Conservation (phyloP, 2,329 filamentous ascomycete genomes). For the Lecanicillium sp. region DNA sequence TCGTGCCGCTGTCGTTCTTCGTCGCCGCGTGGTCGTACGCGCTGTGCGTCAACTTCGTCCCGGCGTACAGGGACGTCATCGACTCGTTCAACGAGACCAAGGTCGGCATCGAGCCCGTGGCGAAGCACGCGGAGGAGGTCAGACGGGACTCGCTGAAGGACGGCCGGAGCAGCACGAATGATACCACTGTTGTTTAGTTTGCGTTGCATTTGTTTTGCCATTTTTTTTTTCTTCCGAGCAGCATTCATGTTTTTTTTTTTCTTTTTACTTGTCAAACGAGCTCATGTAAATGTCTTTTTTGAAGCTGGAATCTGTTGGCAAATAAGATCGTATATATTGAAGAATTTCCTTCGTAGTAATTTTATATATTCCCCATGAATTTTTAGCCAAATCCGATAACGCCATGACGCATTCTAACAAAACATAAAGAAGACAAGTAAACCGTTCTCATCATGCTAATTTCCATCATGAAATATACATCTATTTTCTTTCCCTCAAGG, state of each 20-base stretch:
- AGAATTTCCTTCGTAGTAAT: background rate
- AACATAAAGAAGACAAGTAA: background rate
- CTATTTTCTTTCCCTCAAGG: background rate
- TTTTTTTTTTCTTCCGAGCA: no score
- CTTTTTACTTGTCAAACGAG: background rate
- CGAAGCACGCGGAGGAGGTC: conserved; percentile 20
- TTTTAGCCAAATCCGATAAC: background rate
- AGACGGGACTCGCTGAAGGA: conserved; percentile 2
- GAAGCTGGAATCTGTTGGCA: background rate
- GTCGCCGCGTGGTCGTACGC: conserved; percentile 51
- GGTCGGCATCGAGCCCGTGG: conserved; percentile 30
- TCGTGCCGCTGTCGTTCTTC: conserved; percentile 58
- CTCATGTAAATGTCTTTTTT: background rate
- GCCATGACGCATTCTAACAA: conserved; percentile 2
- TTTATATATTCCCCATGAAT: background rate
- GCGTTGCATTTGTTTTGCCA: background rate
- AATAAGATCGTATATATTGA: background rate
- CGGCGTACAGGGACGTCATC: conserved; percentile 55
- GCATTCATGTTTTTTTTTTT: background rate
- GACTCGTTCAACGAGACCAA: conserved; percentile 49
- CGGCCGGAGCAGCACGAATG: background rate
- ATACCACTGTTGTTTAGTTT: background rate
- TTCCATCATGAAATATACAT: background rate
- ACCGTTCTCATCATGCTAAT: no score
- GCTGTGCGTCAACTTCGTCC: conserved; percentile 59